Evolutionary conservation across 805 yeast genomes (phyloP).

Genomic region (Barnettozyma botsteinii): DNA sequence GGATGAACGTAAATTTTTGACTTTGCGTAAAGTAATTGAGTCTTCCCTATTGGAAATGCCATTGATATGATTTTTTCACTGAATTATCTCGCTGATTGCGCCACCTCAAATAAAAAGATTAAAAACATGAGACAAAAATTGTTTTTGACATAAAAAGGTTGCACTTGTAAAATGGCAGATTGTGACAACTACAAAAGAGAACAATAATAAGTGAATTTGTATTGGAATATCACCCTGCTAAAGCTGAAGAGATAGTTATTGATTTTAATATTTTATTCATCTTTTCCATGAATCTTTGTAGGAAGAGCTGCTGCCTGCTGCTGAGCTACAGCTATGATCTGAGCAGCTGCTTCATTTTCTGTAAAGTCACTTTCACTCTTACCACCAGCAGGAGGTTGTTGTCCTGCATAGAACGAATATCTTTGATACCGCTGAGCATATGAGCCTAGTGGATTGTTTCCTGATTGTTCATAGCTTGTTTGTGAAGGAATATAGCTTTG

Average conservation of each 20-base stretch:
- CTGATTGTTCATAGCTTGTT: neutral
- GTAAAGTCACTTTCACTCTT: constrained; percentile 2
- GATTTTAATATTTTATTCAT: too few relatives aligned
- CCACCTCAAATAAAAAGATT: neutral
- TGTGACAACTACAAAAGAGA: too few relatives aligned
- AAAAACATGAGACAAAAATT: too few relatives aligned
- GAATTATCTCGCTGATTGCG: too few relatives aligned
- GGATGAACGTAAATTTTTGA: constrained; percentile 84
- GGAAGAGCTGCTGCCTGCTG: constrained; percentile 1
- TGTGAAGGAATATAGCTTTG: too few relatives aligned
- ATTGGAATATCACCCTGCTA: too few relatives aligned
- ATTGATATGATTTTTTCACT: too few relatives aligned
- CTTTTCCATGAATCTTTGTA: too few relatives aligned
- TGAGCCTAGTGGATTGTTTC: neutral
- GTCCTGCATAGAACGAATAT: neutral
- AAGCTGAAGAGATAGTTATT: too few relatives aligned
- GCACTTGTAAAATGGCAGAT: too few relatives aligned
- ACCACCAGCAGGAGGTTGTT: neutral
- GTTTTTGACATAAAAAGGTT: too few relatives aligned
- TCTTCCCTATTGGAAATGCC: constrained; percentile 17
- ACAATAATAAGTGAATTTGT: too few relatives aligned
- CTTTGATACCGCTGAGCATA: neutral
- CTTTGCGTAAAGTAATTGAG: constrained; percentile 37
- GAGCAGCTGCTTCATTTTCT: constrained; percentile 8
- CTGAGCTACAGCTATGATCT: constrained; percentile 9